Evolutionary conservation across 139 green algal species (phyloP), one percentile per base, ranked within the genome.

Genomic region (Chlorella sorokiniana): DNA sequence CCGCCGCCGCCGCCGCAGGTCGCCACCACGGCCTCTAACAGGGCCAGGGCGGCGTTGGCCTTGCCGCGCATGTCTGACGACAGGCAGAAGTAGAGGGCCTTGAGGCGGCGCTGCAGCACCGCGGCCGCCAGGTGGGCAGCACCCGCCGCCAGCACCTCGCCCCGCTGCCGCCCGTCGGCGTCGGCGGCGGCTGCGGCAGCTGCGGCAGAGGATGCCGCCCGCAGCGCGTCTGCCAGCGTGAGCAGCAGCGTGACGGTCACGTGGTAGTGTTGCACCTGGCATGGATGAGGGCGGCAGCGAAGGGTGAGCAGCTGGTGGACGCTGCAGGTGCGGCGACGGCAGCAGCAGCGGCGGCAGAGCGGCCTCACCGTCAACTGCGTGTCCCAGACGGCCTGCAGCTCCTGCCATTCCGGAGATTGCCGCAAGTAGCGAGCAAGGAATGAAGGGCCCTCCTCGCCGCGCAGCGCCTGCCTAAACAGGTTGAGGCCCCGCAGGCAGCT

Each of bases 81-180:
- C 5, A 92, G 83, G 68, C 79, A 29, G 38, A 88, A 86, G 87
- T 94, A 94, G 14, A 94, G 22, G 8, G 75, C 61, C 45, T 84
- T 91, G 27, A 93, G 78, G 16, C 86, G 84, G 42, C 85, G 81
- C 18, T 78, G 63, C 25, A 90, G 54, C 29, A 89, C 38, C 8
- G 67, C 37, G 3, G 7, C 37, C 11, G 82, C 77, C 42, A 87
- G 68, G 31, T 29, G 41, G 29, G 59, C 75, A 22, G 59, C 75
- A 0, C 59, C 75, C 7, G 29, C 75, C 20, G 75, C 75, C n/a
- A 81, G 75, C 59, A 37, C 40, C n/a, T 29, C 40, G 9, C 18
- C 31, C 31, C 9, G 56, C 56, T 65, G 56, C 56, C n/a, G 56
- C 56, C n/a, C 18, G 18, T 65, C 56, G 10, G 56, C 16, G 56